Conservation (phyloP, 208 protist species). For the Leishmania major region DNA sequence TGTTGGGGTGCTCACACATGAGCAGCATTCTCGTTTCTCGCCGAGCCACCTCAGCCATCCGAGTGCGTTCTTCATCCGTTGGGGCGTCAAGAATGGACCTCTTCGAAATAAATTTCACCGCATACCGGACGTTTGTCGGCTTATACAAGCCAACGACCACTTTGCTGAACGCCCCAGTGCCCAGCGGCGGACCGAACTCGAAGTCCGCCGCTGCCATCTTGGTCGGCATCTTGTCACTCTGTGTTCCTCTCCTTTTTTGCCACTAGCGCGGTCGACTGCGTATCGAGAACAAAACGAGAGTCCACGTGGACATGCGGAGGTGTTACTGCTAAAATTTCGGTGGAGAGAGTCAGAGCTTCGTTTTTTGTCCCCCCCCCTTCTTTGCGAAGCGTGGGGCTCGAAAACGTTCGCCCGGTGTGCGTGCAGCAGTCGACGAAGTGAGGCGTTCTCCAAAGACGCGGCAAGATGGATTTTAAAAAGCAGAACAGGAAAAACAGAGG, state of each 20-base stretch:
- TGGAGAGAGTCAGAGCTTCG: neutral
- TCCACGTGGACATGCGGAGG: neutral
- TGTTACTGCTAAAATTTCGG: neutral
- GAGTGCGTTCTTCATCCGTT: slow-evolving; percentile 80
- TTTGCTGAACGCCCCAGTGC: slow-evolving; percentile 89
- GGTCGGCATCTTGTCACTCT: slow-evolving; percentile 9
- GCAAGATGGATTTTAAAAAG: too few relatives aligned
- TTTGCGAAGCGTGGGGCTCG: neutral
- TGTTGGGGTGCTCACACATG: slow-evolving; percentile 90
- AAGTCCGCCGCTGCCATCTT: slow-evolving; percentile 82
- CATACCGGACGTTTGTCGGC: slow-evolving; percentile 68
- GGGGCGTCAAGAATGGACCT: slow-evolving; percentile 83
- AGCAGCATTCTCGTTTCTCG: slow-evolving; percentile 85
- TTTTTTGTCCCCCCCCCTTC: neutral
- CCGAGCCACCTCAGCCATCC: slow-evolving; percentile 85
- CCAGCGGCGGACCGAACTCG: slow-evolving; percentile 70
- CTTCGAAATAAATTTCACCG: slow-evolving; percentile 89
- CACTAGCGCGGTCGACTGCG: neutral
- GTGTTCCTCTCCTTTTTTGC: neutral
- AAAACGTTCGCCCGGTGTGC: neutral
- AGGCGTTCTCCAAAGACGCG: neutral
- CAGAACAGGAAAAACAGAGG: neutral
- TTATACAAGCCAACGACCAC: slow-evolving; percentile 77
- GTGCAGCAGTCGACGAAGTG: neutral
- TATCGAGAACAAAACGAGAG: neutral